These are phyloP conservation scores for Saururus chinensis DNA, from an alignment of 164 flowering plant species.

Conservation along the genomic window DNA sequence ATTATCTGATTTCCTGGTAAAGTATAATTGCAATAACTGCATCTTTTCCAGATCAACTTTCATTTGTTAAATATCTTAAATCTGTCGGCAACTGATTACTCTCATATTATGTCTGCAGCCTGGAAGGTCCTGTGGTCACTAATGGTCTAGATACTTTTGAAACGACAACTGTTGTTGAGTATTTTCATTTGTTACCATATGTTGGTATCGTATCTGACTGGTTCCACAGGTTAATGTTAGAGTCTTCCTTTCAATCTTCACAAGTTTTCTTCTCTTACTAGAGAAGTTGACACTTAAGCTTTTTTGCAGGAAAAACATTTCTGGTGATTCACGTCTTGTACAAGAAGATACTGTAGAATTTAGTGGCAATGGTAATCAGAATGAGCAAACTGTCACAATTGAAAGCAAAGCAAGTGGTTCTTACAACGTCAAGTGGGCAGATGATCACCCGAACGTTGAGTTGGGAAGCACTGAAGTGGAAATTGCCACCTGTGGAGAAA, in stretches of 20 bases:
- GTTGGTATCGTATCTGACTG: constrained; percentile 35
- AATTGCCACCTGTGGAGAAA: background rate
- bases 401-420: background rate
- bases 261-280: background rate
- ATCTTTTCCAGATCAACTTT: background rate
- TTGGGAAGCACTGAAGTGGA: background rate
- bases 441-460: background rate
- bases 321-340: background rate
- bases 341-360: background rate
- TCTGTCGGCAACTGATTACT: background rate
- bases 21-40: no score
- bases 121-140: constrained; percentile 61
- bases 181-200: constrained; percentile 73
- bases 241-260: no score
- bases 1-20: background rate
- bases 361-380: background rate
- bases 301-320: background rate
- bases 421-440: background rate
- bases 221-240: constrained; percentile 39
- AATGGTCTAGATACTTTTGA: constrained; percentile 22
- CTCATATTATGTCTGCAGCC: constrained; percentile 21
- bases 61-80: background rate
- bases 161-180: constrained; percentile 41
- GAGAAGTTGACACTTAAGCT: background rate
- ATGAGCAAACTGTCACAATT: no score